These are phyloP conservation scores for Tremella mesenterica DNA, from an alignment of 768 basidiomycete genomes.

Conservation along the genomic window DNA sequence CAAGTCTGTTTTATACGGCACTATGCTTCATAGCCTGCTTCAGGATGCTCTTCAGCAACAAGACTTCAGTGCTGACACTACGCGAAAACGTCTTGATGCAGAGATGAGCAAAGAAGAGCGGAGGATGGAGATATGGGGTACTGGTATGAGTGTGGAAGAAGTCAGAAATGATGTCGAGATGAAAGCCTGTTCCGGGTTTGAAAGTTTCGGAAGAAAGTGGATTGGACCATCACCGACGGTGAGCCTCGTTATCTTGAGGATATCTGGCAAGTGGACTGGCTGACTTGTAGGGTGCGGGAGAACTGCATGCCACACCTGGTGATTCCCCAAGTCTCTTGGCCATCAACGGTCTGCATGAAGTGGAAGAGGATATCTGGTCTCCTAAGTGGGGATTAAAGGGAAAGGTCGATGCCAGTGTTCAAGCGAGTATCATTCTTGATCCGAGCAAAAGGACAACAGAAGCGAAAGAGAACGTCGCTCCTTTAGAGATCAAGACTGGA, in stretches of 20 bases:
- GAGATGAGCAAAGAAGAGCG: constrained; percentile 34
- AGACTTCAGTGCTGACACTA: constrained; percentile 28
- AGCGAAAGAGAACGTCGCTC: constrained; percentile 44
- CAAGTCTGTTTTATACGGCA: constrained; percentile 65
- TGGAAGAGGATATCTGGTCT: constrained; percentile 97
- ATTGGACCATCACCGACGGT: constrained; percentile 56
- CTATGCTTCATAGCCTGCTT: constrained; percentile 83
- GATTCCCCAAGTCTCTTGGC: constrained; percentile 53
- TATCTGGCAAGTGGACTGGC: neutral
- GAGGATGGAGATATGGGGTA: constrained; percentile 42
- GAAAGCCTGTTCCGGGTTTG: constrained; percentile 40
- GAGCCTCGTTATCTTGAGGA: constrained; percentile 45
- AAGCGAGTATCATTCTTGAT: constrained; percentile 55
- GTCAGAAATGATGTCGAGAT: constrained; percentile 40
- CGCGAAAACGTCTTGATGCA: constrained; percentile 24
- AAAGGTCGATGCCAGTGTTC: constrained; percentile 83
- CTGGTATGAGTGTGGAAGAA: constrained; percentile 40
- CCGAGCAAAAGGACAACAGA: constrained; percentile 19
- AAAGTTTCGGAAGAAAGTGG: constrained; percentile 48
- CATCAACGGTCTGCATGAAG: constrained; percentile 65
- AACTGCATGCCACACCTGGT: constrained; percentile 59
- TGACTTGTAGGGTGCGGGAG: constrained; percentile 52
- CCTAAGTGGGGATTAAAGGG: constrained; percentile 91
- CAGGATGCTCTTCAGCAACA: constrained; percentile 59
- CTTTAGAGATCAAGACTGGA: constrained; percentile 96